These are phyloP conservation scores for Thelephora ganbajun DNA, from an alignment of 768 basidiomycete genomes.

Conservation along the genomic window DNA sequence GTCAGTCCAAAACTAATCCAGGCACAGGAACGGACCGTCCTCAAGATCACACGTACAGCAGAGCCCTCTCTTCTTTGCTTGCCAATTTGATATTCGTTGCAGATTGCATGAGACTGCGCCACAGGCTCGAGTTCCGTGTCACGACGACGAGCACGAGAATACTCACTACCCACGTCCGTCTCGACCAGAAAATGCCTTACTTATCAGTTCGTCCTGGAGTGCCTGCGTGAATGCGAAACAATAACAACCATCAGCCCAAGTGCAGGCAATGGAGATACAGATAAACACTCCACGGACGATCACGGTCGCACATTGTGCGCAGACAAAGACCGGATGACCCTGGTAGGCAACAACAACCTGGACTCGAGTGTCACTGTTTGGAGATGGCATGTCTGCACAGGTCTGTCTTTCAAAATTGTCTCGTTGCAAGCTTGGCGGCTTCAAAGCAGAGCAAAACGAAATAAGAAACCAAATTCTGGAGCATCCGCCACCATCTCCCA, in stretches of 20 bases:
- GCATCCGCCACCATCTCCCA: too few relatives aligned
- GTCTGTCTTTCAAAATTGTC: too few relatives aligned
- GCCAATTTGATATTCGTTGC: constrained; percentile 67
- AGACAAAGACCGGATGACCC: constrained; percentile 56
- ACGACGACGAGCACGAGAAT: background rate
- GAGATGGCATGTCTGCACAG: constrained; percentile 4
- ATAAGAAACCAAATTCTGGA: too few relatives aligned
- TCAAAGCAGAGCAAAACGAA: too few relatives aligned
- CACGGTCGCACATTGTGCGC: constrained; percentile 53
- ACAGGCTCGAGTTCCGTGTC: constrained; percentile 2
- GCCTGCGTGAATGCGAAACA: constrained; percentile 26
- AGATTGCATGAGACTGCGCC: constrained; percentile 55
- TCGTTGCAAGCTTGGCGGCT: too few relatives aligned
- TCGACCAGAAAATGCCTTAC: constrained; percentile 73
- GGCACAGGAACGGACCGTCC: constrained; percentile 3
- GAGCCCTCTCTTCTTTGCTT: constrained; percentile 55
- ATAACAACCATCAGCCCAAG: constrained; percentile 1
- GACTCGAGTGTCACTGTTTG: constrained; percentile 30
- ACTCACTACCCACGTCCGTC: constrained; percentile 74
- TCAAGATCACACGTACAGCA: constrained; percentile 33
- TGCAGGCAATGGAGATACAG: background rate
- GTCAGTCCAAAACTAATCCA: background rate
- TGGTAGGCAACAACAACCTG: constrained; percentile 49
- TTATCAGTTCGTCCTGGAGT: constrained; percentile 74
- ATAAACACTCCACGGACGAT: constrained; percentile 32